Evolutionary conservation across 176 grass and related monocot species (phyloP), one percentile per base, ranked within the genome.

Genomic region (Carex pumila): DNA sequence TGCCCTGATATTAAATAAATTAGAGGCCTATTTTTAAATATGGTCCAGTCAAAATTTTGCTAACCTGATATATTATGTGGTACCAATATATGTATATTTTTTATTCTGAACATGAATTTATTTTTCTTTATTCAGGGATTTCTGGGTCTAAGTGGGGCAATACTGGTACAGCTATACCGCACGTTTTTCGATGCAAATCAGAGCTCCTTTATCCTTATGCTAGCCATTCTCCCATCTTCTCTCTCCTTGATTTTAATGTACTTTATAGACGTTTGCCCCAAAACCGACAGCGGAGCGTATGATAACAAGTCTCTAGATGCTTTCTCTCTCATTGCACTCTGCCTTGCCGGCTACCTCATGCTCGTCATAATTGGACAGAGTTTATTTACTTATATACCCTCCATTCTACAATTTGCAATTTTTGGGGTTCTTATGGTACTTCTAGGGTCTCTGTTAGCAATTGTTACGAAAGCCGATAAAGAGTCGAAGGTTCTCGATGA

Each of bases 81-180:
- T 45, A 45, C 43, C 43, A 45, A 45, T 45, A 45, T 45, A 45
- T 45, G 43, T 45, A 45, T 45, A 45, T 45, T 45, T 45, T 45
- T 50, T 50, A 50, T 6, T 76, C 10, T 66, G 65, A 8, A 67
- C 61, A 31, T 80, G 21, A 86, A 53, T 41, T 76, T 37, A 61
- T 15, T 61, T 29, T 12, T 80, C 86, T 57, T 63, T 71, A 34
- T 76, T 70, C 86, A 97, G 92, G 94, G 94, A 17, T 97, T 94
- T 79, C 87, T 97, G 17, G 95, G 95, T 71, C 71, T 97, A 81
- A 94, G 92, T 37, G 95, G 95, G 41, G 92, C 95, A 67, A 91
- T 98, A 79, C 89, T 98, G 39, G 88, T 98, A 8, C 90, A 94
- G 85, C 79, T 88, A 69, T 84, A 98, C 72, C 71, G 1, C 29